Conservation (phyloP, 2,329 filamentous ascomycete genomes). For the Colletotrichum simmondsii region DNA sequence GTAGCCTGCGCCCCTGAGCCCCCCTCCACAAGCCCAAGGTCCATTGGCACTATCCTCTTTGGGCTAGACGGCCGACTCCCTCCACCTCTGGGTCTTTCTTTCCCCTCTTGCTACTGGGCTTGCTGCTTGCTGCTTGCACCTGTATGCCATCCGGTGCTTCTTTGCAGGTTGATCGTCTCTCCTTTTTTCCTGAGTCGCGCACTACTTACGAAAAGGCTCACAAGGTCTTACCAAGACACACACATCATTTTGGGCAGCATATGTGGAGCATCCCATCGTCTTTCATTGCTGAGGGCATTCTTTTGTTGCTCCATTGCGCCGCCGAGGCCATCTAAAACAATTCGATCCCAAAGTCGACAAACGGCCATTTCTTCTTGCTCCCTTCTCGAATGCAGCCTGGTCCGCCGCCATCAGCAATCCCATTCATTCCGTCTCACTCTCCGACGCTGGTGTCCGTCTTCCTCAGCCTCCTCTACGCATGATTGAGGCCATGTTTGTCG, state of each 20-base stretch:
- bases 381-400: constrained; percentile 8
- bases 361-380: constrained; percentile 8
- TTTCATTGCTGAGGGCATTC: constrained; percentile 15
- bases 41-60: constrained; percentile 25
- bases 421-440: neutral
- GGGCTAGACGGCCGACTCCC: constrained; percentile 26
- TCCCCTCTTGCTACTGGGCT: constrained; percentile 3
- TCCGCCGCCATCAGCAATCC: constrained; percentile 2
- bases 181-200: constrained; percentile 32
- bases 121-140: neutral
- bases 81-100: constrained; percentile 24
- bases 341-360: neutral
- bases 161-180: constrained; percentile 21
- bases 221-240: neutral
- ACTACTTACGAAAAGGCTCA: neutral
- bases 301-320: constrained; percentile 14
- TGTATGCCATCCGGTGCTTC: constrained; percentile 5
- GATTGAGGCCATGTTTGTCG: constrained; percentile 31
- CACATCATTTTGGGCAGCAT: constrained; percentile 12
- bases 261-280: neutral
- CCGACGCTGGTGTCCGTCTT: constrained; percentile 11
- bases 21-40: constrained; percentile 3
- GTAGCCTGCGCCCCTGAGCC: constrained; percentile 13
- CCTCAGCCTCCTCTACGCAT: constrained; percentile 30
- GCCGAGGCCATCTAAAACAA: constrained; percentile 6